Evolutionary conservation across 345 rosid species (phyloP), one percentile per base, ranked within the genome.

Genomic region (Gossypium turneri): DNA sequence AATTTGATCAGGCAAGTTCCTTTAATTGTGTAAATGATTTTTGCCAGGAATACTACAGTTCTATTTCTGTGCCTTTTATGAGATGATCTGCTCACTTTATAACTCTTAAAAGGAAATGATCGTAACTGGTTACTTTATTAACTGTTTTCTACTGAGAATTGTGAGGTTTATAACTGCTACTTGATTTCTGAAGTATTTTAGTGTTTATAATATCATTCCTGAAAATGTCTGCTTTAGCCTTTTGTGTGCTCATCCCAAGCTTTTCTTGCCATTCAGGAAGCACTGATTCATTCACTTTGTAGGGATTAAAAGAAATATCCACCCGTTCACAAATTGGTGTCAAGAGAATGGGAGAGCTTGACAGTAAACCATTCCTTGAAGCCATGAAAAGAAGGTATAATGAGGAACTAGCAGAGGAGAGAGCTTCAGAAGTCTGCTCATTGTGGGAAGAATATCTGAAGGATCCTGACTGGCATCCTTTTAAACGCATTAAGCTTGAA

Each of bases 401-500:
- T 24, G 83, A 82, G 77, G 97, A 88, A 55, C 93, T 87, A 79
- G 89, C 93, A 67, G 97, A 93, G 73, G 90, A 87, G 11, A 88
- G 85, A 81, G 89, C 98, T 52, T 82, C 88, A 0, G 92, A 89
- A 75, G 75, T 91, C 70, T 91, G 94, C 87, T 91, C 97, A 22
- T 84, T 93, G 70, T 93, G 98, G 99, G 97, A 80, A 79, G 99
- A 93, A 82, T 86, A 89, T 86, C 91, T 95, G 12, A 93, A 86
- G 86, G 98, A 93, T 81, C 92, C 97, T 64, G 87, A 88, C 76
- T 95, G 99, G 99, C 97, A 93, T 86, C 98, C 99, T 69, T 90
- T 93, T 77, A 91, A 85, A 80, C 68, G 80, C 75, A 78, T 85
- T 19, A 83, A 67, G 73, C 85, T 81, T 64, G 86, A 85, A n/a